Evolutionary conservation across 2,329 filamentous ascomycete genomes (phyloP).

Genomic region (Leptographium lundbergii): DNA sequence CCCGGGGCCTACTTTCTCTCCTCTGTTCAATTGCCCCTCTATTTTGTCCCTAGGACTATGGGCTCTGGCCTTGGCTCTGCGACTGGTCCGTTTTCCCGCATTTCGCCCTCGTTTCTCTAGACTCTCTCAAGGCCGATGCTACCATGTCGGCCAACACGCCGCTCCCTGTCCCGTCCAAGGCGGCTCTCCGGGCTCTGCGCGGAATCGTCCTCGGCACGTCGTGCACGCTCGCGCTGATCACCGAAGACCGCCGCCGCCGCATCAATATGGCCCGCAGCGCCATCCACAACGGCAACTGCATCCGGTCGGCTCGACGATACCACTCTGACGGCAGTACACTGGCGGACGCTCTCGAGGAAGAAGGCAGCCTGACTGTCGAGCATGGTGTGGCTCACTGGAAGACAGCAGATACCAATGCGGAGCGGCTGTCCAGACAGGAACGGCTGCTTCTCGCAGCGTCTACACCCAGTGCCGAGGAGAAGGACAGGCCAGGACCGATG

Average conservation of each 20-base stretch:
- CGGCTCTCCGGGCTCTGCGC: conserved; percentile 30
- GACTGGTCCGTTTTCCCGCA: background rate
- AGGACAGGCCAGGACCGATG: background rate
- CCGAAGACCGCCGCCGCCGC: conserved; percentile 31
- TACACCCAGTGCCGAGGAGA: background rate
- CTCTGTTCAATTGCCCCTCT: background rate
- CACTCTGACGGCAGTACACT: conserved; percentile 18
- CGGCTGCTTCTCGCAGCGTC: too few species aligned
- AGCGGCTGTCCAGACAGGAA: background rate
- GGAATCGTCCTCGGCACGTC: conserved; percentile 32
- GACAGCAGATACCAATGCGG: background rate
- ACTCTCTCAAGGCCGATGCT: background rate
- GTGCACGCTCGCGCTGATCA: conserved; percentile 28
- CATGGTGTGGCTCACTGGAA: conserved; percentile 4
- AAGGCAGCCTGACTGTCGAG: conserved; percentile 6
- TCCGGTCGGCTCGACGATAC: conserved; percentile 27
- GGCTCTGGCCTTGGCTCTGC: background rate
- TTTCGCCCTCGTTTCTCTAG: background rate
- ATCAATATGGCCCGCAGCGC: conserved; percentile 27
- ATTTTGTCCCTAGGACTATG: background rate
- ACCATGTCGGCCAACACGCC: conserved; percentile 19
- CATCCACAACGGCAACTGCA: conserved; percentile 25
- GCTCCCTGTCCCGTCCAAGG: conserved; percentile 31
- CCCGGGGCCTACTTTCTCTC: background rate
- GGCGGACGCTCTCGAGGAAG: conserved; percentile 14